Percentiles rank a stretch among this genome's conserved stretches.
Evolutionary conservation across 352 stramenopile genomes (phyloP).

Genomic region (Phytophthora pini): DNA sequence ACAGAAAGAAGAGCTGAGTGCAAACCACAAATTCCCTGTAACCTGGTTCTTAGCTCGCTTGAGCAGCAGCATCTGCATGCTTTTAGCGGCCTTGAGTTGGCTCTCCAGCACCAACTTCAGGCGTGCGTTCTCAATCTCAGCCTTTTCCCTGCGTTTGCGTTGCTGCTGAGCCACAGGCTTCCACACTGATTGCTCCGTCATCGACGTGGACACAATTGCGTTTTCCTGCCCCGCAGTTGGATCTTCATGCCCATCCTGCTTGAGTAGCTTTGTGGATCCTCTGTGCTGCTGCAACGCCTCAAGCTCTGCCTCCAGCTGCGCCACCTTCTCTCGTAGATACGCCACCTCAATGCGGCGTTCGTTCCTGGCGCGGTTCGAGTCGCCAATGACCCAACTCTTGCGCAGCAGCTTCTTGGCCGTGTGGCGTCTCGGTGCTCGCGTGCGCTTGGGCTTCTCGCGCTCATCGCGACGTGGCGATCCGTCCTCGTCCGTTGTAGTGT

Average conservation of each 20-base stretch:
- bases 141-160: slow-evolving; percentile 34
- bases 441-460: slow-evolving; percentile 27
- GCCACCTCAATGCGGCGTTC: slow-evolving; percentile 49
- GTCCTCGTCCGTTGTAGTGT: slow-evolving; percentile 37
- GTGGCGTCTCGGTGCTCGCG: slow-evolving; percentile 20
- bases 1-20: not conserved
- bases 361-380: slow-evolving; percentile 48
- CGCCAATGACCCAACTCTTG: slow-evolving; percentile 38
- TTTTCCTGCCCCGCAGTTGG: slow-evolving; percentile 7
- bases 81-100: slow-evolving; percentile 49
- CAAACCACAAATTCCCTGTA: slow-evolving; percentile 11
- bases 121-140: slow-evolving; percentile 47
- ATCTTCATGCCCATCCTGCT: slow-evolving; percentile 27
- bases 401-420: slow-evolving; percentile 43
- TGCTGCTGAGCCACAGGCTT: slow-evolving; percentile 40
- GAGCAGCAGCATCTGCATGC: slow-evolving; percentile 43
- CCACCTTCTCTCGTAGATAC: slow-evolving; percentile 48
- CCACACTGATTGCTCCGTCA: slow-evolving; percentile 34
- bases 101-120: slow-evolving; percentile 51
- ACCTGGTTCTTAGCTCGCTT: slow-evolving; percentile 45
- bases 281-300: slow-evolving; percentile 33
- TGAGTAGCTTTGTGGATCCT: slow-evolving; percentile 24
- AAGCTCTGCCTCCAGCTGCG: slow-evolving; percentile 40
- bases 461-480: slow-evolving; percentile 19
- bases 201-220: slow-evolving; percentile 10